Evolutionary conservation across 371 early-diverging fungal genomes (phyloP).

Genomic region (Lichtheimia ornata): DNA sequence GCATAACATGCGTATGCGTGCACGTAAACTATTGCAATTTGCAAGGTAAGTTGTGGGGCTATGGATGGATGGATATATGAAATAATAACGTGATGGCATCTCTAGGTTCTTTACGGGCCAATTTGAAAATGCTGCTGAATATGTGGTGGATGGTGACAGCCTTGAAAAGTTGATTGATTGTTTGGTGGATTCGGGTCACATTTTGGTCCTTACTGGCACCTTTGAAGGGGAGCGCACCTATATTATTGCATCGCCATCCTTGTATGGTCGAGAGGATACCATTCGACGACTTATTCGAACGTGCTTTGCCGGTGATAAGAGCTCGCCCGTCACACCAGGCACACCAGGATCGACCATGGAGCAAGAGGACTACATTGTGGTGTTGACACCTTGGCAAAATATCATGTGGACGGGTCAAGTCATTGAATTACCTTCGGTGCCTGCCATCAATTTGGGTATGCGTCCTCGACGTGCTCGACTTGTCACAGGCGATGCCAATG

Average conservation of each 20-base stretch:
- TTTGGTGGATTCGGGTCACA: slow-evolving; percentile 68
- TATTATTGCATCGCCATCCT: slow-evolving; percentile 56
- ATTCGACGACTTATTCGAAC: slow-evolving; percentile 37
- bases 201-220: slow-evolving; percentile 65
- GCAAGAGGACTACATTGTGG: slow-evolving; percentile 51
- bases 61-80: not conserved
- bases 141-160: slow-evolving; percentile 57
- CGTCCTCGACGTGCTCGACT: slow-evolving; percentile 69
- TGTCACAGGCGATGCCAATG: slow-evolving; percentile 56
- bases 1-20: slow-evolving; percentile 67
- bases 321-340: slow-evolving; percentile 19
- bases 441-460: slow-evolving; percentile 57
- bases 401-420: slow-evolving; percentile 66
- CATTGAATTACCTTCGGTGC: slow-evolving; percentile 35
- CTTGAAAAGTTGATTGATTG: slow-evolving; percentile 53
- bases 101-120: slow-evolving; percentile 63
- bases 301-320: slow-evolving; percentile 38
- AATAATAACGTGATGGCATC: not conserved
- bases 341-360: slow-evolving; percentile 18
- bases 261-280: slow-evolving; percentile 37
- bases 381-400: slow-evolving; percentile 59
- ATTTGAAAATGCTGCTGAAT: slow-evolving; percentile 79
- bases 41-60: slow-evolving; percentile 39
- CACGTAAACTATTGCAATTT: slow-evolving; percentile 65
- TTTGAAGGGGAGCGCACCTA: slow-evolving; percentile 69